These are phyloP conservation scores for Aspergillus vadensis DNA, from an alignment of 2,329 filamentous ascomycete genomes.

Conservation along the genomic window DNA sequence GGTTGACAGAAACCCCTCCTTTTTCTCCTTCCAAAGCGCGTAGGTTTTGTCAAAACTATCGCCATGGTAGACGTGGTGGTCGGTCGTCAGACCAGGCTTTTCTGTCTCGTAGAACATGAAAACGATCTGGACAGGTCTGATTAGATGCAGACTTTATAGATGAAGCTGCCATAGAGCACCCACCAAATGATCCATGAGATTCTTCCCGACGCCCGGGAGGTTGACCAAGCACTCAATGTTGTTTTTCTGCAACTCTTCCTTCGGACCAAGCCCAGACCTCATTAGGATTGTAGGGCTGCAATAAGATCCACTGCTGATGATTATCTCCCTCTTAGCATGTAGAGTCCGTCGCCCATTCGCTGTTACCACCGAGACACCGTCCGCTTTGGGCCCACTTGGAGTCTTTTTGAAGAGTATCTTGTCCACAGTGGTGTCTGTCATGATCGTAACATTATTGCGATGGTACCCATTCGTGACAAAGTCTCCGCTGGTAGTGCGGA, in stretches of 20 bases:
- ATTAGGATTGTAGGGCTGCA: constrained; percentile 57
- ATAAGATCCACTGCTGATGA: constrained; percentile 53
- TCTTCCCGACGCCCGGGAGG: constrained; percentile 56
- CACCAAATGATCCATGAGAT: constrained; percentile 57
- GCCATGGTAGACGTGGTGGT: constrained; percentile 59
- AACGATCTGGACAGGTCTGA: constrained; percentile 44
- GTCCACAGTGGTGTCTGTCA: constrained; percentile 54
- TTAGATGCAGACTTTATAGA: constrained; percentile 6
- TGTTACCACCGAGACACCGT: constrained; percentile 28
- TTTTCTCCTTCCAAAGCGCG: constrained; percentile 59
- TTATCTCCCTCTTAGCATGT: constrained; percentile 49
- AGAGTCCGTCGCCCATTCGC: constrained; percentile 42
- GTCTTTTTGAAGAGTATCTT: constrained; percentile 52
- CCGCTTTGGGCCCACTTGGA: constrained; percentile 44
- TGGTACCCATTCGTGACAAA: constrained; percentile 51
- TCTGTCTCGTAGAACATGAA: constrained; percentile 65
- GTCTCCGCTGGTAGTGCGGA: constrained; percentile 57
- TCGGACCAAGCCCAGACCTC: constrained; percentile 56
- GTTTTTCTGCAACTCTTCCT: constrained; percentile 43
- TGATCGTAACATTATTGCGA: constrained; percentile 52
- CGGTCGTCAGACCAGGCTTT: constrained; percentile 56
- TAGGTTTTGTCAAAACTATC: constrained; percentile 55
- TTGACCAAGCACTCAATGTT: constrained; percentile 50
- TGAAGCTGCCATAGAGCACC: constrained; percentile 1
- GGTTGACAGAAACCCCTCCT: constrained; percentile 59